Base-by-base conservation (phyloP, 1,284 basidiomycete genomes). In the Athelia psychrophila region DNA sequence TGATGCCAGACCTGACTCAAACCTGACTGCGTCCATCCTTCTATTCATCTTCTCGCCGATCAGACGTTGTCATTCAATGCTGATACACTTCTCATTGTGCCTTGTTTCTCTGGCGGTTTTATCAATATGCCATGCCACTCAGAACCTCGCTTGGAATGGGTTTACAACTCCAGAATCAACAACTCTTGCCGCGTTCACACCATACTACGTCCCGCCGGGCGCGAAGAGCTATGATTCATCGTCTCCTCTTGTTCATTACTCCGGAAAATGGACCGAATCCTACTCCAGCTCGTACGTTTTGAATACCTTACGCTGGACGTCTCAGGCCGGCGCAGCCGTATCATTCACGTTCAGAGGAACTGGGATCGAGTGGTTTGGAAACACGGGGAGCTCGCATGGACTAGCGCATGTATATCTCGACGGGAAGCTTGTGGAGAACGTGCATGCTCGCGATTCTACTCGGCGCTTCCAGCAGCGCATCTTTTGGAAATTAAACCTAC, bases 311-410 rank as follows among this genome's bases (percentile, higher is more conserved):
- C 77, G 73, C 22, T 75, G 73, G 60, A 83, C 83, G 0, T 66
- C 70, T 13, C 64, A 76, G 44, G 64, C 66, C 16, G 75, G 74
- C 47, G 81, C 86, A n/a, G 68, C 77, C 12, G 71, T 79, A 45
- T 71, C 72, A 3, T 79, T 88, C 65, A 73, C 74, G 2, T 90
- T 91, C 67, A 72, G 70, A 20, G 87, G 88, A 10, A 84, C 83
- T 10, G 86, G 86, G 2, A 75, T 91, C 57, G 88, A 91, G 67
- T 86, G 84, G 81, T 91, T 89, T 59, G 88, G 88, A 23, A 79
- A 74, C 58, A 75, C 70, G 45, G 81, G 79, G 55, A 70, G 62
- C 33, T 65, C 60, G 19, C 81, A 88, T 60, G 84, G 86, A 13
- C 61, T 76, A 9, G 74, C 82, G 4, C 58, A 75, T 22, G 76